Evolutionary conservation across 768 basidiomycete species (phyloP).

Genomic region (Mrakia gelida): DNA sequence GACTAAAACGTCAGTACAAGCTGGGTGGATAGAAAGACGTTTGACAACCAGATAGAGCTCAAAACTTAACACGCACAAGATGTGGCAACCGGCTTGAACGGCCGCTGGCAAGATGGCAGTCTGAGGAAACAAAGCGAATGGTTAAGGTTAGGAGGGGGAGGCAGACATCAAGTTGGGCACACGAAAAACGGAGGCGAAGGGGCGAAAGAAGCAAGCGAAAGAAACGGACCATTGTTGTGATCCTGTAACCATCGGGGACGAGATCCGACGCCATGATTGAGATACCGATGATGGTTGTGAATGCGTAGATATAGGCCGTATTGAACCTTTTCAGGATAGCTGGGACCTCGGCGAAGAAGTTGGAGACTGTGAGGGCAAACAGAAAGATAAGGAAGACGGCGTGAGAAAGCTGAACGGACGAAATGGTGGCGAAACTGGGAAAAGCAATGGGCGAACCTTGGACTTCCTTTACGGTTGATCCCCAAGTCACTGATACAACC

Average conservation of each 20-base stretch:
- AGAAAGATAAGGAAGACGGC: neutral
- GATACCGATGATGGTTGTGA: conserved; percentile 22
- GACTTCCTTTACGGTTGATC: conserved; percentile 32
- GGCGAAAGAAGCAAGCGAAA: neutral
- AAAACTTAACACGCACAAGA: conserved; percentile 34
- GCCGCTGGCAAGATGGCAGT: conserved; percentile 40
- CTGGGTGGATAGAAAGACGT: neutral
- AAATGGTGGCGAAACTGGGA: neutral
- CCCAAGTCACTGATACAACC: conserved; percentile 23
- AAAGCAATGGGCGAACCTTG: neutral
- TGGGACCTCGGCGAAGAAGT: conserved; percentile 33
- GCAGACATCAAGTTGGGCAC: too few relatives aligned
- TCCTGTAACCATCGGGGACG: conserved; percentile 27
- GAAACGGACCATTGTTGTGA: conserved; percentile 18
- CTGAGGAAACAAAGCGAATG: neutral
- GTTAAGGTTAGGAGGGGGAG: neutral
- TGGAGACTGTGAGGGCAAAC: conserved; percentile 12
- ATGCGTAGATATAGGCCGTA: conserved; percentile 23
- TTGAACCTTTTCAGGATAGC: conserved; percentile 31
- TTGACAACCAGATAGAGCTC: neutral
- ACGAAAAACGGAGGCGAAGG: neutral
- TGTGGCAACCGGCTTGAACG: conserved; percentile 41
- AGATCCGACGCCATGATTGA: conserved; percentile 26
- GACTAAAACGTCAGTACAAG: neutral
- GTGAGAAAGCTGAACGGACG: neutral